Conservation (phyloP, 2,329 filamentous ascomycete genomes). For the Exserohilum rostratum region DNA sequence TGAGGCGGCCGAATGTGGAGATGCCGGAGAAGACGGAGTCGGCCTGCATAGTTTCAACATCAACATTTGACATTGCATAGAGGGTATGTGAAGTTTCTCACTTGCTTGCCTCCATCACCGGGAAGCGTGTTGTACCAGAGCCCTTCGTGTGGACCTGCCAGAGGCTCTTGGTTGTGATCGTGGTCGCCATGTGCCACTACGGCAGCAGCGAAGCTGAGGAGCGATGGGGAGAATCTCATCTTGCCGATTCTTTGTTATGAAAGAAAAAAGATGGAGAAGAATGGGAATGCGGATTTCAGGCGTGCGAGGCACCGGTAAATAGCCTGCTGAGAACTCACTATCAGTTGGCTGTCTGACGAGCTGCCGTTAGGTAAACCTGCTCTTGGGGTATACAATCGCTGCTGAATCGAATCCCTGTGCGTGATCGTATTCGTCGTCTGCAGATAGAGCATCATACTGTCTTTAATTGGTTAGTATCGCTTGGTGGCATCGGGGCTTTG, state of each 20-base stretch:
- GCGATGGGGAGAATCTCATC: conserved; percentile 37
- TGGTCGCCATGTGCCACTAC: conserved; percentile 66
- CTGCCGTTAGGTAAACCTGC: conserved; percentile 45
- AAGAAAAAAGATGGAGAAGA: conserved; percentile 1
- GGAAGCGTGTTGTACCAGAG: conserved; percentile 85
- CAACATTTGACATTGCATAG: conserved; percentile 11
- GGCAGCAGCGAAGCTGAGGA: conserved; percentile 53
- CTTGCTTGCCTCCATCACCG: conserved; percentile 83
- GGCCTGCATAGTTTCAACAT: conserved; percentile 69
- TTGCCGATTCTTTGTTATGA: conserved; percentile 6
- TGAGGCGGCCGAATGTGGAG: conserved; percentile 80
- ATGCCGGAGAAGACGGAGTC: conserved; percentile 90
- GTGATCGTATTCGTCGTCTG: conserved; percentile 29
- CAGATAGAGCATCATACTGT: conserved; percentile 23
- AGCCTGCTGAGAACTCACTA: conserved; percentile 29
- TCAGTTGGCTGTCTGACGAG: conserved; percentile 36
- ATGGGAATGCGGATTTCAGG: conserved; percentile 1
- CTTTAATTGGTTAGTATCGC: conserved; percentile 29
- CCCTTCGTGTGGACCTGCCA: conserved; percentile 72
- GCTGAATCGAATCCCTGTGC: conserved; percentile 37
- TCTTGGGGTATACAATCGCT: conserved; percentile 44
- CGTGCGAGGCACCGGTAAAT: conserved; percentile 29
- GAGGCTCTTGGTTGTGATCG: conserved; percentile 62
- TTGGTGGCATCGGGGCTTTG: conserved; percentile 13
- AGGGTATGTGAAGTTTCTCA: conserved; percentile 44